Evolutionary conservation across 1,284 basidiomycete species (phyloP), one percentile per base, ranked within the genome.

Genomic region (Abortiporus biennis): DNA sequence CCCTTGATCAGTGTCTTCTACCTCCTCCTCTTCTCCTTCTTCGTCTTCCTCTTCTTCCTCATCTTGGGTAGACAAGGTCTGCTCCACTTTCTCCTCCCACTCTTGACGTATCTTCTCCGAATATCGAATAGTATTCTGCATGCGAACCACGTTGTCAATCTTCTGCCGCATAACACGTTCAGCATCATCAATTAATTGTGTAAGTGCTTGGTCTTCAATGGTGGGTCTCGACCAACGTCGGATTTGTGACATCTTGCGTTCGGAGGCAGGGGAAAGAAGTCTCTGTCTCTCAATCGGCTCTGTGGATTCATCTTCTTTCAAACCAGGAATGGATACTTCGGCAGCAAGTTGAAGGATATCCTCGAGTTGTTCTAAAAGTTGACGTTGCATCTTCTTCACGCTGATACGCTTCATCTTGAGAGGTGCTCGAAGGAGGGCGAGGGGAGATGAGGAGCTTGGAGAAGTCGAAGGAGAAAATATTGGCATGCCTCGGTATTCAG

Each of bases 81-180:
- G 69, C 43, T 74, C 85, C 21, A 97, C 87, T 54, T 81, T 83
- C 59, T 90, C 88, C 61, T 98, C 89, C 93, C 95, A 99, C 63
- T 99, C 96, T 54, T 88, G 85, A 63, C 96, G 84, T 20, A 97
- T 90, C 66, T 96, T 96, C 68, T 99, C 96, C 25, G 92, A 86
- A 63, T 99, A 99, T 47, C 92, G 76, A 52, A 99, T 96, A 19
- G 93, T 98, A 61, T 97, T 98, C 65, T 96, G 90, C 84, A 99
- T 86, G 32, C 96, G 85, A 46, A 93, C 91, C 36, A 98, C 89
- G 48, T 87, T 92, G 64, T 94, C 94, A 48, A 94, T 80, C 72
- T 99, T 99, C 62, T 89, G 82, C 27, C 89, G 76, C 72, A 96
- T 88, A 27, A 95, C 78, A 27, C 85, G 78, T 53, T 94, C 91